Conservation (phyloP, 2,329 filamentous ascomycete species). For the Dryadomyces sulphureus region DNA sequence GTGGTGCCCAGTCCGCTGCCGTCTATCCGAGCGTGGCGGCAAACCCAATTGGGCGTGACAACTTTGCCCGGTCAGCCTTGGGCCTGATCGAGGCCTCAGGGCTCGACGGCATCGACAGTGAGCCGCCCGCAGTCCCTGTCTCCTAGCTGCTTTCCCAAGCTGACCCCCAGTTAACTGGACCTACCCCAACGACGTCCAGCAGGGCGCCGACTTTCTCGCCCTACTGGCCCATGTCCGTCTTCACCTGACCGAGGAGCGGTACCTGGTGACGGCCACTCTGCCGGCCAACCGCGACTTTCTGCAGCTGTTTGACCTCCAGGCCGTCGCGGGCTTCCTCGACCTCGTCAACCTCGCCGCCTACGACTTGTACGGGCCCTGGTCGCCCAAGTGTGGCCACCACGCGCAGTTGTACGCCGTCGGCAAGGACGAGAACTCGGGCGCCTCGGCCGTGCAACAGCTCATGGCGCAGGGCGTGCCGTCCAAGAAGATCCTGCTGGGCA, state of each 20-base stretch:
- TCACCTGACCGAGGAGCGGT: constrained; percentile 52
- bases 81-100: constrained; percentile 56
- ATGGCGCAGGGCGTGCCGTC: constrained; percentile 50
- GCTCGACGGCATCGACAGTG: constrained; percentile 65
- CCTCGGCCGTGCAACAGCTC: constrained; percentile 51
- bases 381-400: constrained; percentile 53
- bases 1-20: constrained; percentile 50
- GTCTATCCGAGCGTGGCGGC: constrained; percentile 54
- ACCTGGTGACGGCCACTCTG: constrained; percentile 56
- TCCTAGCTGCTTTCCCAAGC: no score
- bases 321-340: constrained; percentile 52
- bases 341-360: constrained; percentile 69
- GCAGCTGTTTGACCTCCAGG: constrained; percentile 51
- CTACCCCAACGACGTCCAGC: constrained; percentile 49
- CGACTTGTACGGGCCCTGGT: constrained; percentile 64
- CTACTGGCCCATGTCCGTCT: constrained; percentile 52
- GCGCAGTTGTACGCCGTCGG: constrained; percentile 54
- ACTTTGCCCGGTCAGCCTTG: constrained; percentile 54
- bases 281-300: constrained; percentile 53
- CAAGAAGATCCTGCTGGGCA: constrained; percentile 59
- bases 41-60: constrained; percentile 44
- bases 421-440: constrained; percentile 49
- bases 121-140: no score
- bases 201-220: constrained; percentile 56
- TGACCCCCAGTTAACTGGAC: constrained; percentile 58